These are phyloP conservation scores for Neurospora africana DNA, from an alignment of 495 filamentous ascomycete species.

Conservation along the genomic window DNA sequence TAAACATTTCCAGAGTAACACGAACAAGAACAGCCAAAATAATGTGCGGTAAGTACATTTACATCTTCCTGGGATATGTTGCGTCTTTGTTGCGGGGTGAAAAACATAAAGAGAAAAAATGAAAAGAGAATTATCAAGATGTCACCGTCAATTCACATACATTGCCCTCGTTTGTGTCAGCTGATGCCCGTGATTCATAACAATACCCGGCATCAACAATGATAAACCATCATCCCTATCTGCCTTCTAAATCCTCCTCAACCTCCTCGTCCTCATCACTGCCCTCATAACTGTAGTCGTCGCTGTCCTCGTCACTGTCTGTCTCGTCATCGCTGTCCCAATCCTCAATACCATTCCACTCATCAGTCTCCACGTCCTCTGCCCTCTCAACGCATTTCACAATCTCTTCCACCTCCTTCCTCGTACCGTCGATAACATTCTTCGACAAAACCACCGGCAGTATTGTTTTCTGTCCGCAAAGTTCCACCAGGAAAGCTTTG, in stretches of 20 bases:
- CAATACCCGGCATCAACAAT: neutral
- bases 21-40: neutral
- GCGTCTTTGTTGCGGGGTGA: neutral
- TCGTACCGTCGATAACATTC: neutral
- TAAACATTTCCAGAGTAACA: neutral
- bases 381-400: neutral
- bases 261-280: too few species aligned
- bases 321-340: neutral
- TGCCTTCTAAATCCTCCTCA: neutral
- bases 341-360: neutral
- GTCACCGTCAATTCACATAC: neutral
- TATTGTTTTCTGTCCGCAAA: neutral
- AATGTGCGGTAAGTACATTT: neutral
- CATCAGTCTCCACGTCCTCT: neutral
- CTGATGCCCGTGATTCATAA: neutral
- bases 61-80: neutral
- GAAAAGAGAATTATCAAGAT: neutral
- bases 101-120: neutral
- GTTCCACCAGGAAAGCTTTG: neutral
- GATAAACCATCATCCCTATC: neutral
- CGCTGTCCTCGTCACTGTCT: neutral
- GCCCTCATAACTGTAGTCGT: neutral
- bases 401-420: neutral
- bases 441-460: neutral
- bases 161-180: neutral